A percentile compares a stretch with the other conserved stretches of the same genome.
Conservation (phyloP, 148 eudicot genomes). For the Chenopodium album region DNA sequence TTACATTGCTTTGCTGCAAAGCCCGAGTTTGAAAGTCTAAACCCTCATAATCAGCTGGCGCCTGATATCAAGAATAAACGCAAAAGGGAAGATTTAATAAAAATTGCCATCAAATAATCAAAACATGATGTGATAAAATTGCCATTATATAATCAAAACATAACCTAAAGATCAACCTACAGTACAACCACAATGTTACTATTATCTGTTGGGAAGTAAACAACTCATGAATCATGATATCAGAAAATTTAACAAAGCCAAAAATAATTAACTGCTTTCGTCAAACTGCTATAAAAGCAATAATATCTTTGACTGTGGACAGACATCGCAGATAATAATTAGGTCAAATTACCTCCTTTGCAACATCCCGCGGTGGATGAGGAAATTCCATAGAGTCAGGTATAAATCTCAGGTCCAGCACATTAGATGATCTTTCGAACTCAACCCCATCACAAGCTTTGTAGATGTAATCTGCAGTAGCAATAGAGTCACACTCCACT, state of each 20-base stretch:
- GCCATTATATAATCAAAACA: neutral
- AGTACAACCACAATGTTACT: neutral
- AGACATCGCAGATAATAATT: neutral
- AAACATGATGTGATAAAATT: neutral
- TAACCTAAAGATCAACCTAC: neutral
- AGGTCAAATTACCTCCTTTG: constrained; percentile 62
- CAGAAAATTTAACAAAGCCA: neutral
- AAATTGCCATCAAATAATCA: neutral
- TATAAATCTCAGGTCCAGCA: constrained; percentile 87
- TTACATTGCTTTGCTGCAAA: constrained; percentile 72
- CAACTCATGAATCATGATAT: neutral
- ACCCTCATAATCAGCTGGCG: constrained; percentile 72
- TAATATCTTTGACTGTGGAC: neutral
- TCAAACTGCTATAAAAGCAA: neutral
- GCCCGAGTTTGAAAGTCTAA: constrained; percentile 78
- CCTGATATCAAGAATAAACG: constrained; percentile 35
- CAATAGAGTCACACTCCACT: constrained; percentile 88
- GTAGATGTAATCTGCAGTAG: constrained; percentile 87
- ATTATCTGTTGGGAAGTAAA: neutral
- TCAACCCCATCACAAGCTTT: constrained; percentile 86
- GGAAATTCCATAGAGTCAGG: constrained; percentile 90
- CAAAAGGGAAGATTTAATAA: neutral
- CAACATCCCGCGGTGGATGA: constrained; percentile 83
- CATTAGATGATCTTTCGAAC: constrained; percentile 89
- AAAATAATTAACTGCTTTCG: neutral